Evolutionary conservation across 345 rosid genomes (phyloP), one percentile per base, ranked within the genome.

Genomic region (Aegle marmelos): DNA sequence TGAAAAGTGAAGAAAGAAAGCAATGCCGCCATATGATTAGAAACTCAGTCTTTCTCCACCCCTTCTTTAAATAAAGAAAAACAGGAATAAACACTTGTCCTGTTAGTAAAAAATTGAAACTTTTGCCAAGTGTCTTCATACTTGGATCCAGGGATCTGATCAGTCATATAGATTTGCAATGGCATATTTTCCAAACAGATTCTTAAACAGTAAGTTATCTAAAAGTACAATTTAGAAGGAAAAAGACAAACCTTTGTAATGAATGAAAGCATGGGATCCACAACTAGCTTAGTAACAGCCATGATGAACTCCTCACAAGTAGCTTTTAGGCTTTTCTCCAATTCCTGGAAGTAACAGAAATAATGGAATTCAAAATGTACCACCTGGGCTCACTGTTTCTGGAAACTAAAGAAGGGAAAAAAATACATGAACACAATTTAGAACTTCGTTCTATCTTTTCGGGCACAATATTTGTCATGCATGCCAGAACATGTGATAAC

Each of bases 241-340:
- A 59, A 85, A 75, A 74, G 79, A 68, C 76, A 22, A 77, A 95
- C 99, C 98, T 96, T 94, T 82, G 98, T 86, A n/a, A 85, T 94
- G 85, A 96, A 96, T 34, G 97, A 96, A 83, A 96, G 99, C 97
- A 96, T 91, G 73, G 99, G 98, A 86, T 96, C 99, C 78, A 94
- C 99, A 71, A 94, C 92, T 73, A 89, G 89, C 87, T 96, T 96
- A 59, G 99, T 94, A 80, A 92, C 95, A 71, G 95, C 85, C 98
- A 96, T 94, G 67, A 94, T 96, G 87, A 94, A 96, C 90, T 96
- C 99, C 89, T 96, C 99, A 57, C 98, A 96, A 56, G 98, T 94
- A 79, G 97, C 86, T 87, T 96, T 96, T 5, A 96, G 88, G 88
- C 91, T 92, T 88, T 90, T 96, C 89, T 96, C 99, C 81, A 94